Percentiles rank a stretch among this genome's conserved stretches.
These are phyloP conservation scores for Gardenia jasminoides DNA, from an alignment of 257 asterid species.

Conservation along the genomic window DNA sequence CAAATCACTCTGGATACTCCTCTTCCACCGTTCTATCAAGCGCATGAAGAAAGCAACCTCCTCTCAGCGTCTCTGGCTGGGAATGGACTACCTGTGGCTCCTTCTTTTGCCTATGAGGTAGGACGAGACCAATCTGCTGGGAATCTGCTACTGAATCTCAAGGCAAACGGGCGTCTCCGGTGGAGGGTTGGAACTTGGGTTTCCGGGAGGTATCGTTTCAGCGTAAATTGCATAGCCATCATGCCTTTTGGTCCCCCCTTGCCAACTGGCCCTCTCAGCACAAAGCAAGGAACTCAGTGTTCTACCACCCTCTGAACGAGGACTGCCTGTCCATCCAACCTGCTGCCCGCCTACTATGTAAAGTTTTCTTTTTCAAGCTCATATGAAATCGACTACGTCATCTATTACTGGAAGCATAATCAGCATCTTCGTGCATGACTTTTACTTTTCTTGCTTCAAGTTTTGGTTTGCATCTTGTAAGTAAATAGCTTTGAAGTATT, in stretches of 20 bases:
- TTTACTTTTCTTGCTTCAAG: not conserved
- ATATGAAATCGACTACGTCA: not conserved
- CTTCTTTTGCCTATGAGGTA: slow-evolving; percentile 62
- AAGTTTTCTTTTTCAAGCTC: not conserved
- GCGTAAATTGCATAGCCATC: slow-evolving; percentile 58
- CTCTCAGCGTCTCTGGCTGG: slow-evolving; percentile 67
- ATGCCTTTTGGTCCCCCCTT: slow-evolving; percentile 58
- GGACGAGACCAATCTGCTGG: slow-evolving; percentile 58
- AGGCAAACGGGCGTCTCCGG: slow-evolving; percentile 61
- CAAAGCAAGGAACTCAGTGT: slow-evolving; percentile 64
- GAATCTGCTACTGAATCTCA: slow-evolving; percentile 41
- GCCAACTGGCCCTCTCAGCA: slow-evolving; percentile 60
- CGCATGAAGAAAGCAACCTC: slow-evolving; percentile 55
- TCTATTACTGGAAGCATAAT: not conserved
- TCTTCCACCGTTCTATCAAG: slow-evolving; percentile 79
- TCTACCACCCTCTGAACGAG: slow-evolving; percentile 58
- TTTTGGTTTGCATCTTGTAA: not conserved
- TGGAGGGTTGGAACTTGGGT: slow-evolving; percentile 98
- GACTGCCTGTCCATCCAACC: no score
- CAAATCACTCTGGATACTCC: slow-evolving; percentile 55
- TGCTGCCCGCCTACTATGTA: not conserved
- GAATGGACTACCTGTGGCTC: slow-evolving; percentile 59
- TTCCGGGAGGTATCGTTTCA: slow-evolving; percentile 79
- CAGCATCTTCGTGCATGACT: not conserved
- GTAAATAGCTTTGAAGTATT: not conserved